A percentile compares a stretch with the other conserved stretches of the same genome.
phyloP scores from a whole-genome alignment of 345 rosid species.

The Populus ilicifolia region DNA sequence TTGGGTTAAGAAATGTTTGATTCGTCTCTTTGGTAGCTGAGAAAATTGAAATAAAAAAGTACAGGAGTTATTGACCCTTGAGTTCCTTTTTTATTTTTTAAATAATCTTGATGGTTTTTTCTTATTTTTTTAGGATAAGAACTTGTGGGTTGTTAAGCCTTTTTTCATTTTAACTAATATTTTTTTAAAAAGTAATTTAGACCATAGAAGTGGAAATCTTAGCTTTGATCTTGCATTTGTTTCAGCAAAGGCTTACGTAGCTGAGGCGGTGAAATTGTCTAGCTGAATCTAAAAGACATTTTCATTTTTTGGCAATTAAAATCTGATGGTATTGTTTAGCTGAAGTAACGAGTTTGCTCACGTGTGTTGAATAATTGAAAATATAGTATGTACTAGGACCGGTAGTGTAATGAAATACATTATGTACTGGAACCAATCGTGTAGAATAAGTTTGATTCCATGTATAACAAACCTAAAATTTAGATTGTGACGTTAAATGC shows the following conservation, averaged over 20 bases:
- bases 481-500: not conserved
- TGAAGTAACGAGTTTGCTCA: not conserved
- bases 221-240: not conserved
- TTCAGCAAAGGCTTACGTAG: not conserved
- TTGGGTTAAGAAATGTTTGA: not conserved
- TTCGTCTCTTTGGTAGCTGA: conserved; percentile 16
- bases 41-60: conserved; percentile 1
- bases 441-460: not conserved
- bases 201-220: not conserved
- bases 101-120: not conserved
- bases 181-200: not conserved
- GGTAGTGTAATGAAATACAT: not conserved
- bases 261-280: not conserved
- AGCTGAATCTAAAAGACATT: not conserved
- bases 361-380: not conserved
- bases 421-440: not conserved
- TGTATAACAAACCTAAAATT: not conserved
- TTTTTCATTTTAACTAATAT: not conserved
- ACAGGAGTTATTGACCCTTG: not conserved
- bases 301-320: not conserved
- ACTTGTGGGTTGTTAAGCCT: not conserved
- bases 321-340: conserved; percentile 1
- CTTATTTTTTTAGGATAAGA: not conserved
- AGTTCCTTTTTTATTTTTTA: not conserved
- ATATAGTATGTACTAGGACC: not conserved